These are phyloP conservation scores for Marasmius sp. DNA, from an alignment of 1,284 basidiomycete genomes.

Conservation along the genomic window DNA sequence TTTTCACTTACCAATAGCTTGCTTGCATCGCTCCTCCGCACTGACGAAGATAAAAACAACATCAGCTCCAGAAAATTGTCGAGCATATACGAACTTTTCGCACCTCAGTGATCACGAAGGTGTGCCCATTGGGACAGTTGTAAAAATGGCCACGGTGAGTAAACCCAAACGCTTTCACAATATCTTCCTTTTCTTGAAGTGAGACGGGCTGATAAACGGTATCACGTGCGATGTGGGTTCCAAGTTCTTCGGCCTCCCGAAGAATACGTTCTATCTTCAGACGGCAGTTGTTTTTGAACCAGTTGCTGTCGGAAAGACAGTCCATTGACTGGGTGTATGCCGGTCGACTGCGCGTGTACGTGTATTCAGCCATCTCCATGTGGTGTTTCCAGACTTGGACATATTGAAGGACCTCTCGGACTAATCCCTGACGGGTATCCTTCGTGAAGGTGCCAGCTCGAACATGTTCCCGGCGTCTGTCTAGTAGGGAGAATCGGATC, in stretches of 20 bases:
- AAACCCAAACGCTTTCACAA: conserved; percentile 43
- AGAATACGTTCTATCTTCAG: conserved; percentile 30
- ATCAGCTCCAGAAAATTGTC: conserved; percentile 12
- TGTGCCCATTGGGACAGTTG: conserved; percentile 48
- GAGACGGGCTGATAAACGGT: conserved; percentile 43
- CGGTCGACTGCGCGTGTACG: conserved; percentile 8
- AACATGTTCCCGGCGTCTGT: neutral
- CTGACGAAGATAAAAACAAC: conserved; percentile 26
- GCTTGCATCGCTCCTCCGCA: conserved; percentile 51
- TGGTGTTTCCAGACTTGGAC: neutral
- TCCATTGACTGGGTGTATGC: conserved; percentile 24
- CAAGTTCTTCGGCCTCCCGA: conserved; percentile 34
- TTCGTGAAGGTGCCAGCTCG: neutral
- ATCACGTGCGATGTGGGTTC: conserved; percentile 27
- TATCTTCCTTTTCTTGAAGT: conserved; percentile 38
- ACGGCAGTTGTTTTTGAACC: conserved; percentile 36
- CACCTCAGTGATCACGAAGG: conserved; percentile 46
- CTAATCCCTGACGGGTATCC: neutral
- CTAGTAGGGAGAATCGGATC: conserved; percentile 10
- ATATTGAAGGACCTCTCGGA: neutral
- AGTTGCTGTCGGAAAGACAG: conserved; percentile 25
- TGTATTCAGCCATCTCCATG: neutral
- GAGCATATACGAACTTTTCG: conserved; percentile 3
- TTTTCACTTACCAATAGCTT: conserved; percentile 18
- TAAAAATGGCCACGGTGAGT: conserved; percentile 45